Percentiles rank a stretch among this genome's conserved stretches.
Evolutionary conservation across 2,329 filamentous ascomycete species (phyloP).

Genomic region (Monosporascus sp.): DNA sequence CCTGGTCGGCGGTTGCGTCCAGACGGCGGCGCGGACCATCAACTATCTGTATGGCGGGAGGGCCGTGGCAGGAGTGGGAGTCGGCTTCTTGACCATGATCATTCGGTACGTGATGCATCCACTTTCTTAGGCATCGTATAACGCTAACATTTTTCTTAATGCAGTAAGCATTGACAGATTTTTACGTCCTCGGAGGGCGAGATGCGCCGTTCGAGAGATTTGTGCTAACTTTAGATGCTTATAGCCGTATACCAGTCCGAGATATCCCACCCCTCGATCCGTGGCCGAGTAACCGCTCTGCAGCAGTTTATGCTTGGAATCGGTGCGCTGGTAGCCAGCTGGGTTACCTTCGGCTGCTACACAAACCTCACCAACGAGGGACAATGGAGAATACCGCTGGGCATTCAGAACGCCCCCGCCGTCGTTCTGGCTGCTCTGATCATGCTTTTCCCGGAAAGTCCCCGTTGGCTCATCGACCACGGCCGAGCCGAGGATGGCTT

Average conservation of each 20-base stretch:
- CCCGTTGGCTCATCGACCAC: conserved; percentile 72
- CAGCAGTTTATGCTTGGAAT: conserved; percentile 83
- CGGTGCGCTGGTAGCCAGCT: conserved; percentile 66
- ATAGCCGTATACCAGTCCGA: conserved; percentile 70
- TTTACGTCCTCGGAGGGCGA: background rate
- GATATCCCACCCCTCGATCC: conserved; percentile 71
- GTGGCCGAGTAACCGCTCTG: conserved; percentile 68
- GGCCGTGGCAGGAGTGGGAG: conserved; percentile 61
- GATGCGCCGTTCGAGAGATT: background rate
- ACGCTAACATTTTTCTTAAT: conserved; percentile 14
- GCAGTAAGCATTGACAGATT: conserved; percentile 5
- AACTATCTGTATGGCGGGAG: conserved; percentile 66
- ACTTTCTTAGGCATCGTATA: conserved; percentile 40
- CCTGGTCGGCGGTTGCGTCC: conserved; percentile 65
- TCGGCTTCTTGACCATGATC: conserved; percentile 39
- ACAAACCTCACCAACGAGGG: conserved; percentile 22
- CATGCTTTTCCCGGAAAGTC: conserved; percentile 63
- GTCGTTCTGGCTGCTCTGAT: conserved; percentile 61
- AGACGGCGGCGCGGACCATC: conserved; percentile 59
- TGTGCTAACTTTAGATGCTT: conserved; percentile 15
- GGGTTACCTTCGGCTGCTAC: conserved; percentile 62
- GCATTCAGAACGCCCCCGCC: conserved; percentile 68
- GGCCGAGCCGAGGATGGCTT: conserved; percentile 61
- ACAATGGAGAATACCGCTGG: conserved; percentile 56
- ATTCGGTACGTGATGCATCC: conserved; percentile 28